Evolutionary conservation across 495 filamentous ascomycete genomes (phyloP), one percentile per base, ranked within the genome.

Genomic region (Bombardia bombarda): DNA sequence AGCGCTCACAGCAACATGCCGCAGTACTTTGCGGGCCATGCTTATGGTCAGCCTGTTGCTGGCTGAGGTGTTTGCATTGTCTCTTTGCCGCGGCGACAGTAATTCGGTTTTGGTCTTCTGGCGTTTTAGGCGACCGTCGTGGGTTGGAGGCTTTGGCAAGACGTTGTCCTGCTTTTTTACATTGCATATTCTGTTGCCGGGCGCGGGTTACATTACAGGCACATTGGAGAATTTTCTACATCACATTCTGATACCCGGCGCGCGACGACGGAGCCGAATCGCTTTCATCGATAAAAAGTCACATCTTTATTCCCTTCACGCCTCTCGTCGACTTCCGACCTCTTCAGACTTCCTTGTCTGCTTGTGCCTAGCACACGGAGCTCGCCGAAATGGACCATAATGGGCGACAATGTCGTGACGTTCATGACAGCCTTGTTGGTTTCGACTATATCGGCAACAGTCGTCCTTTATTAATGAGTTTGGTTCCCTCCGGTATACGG

Each of bases 31-130:
- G 75, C 75, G 56, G 66, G 71, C 36, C 72, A 72, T 37, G 67
- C 68, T 34, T 87, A 79, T 50, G 62, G 79, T 16, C 84, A 85
- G 61, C 68, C 85, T 18, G 79, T 83, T 18, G 75, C 74, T 49
- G 80, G 76, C 19, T 83, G 66, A 67, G 30, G 3, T 2, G 1
- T 18, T 17, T 14, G 1, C 16, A 17, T 7, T 17, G 25, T 6
- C n/a, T 2, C 18, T 16, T 30, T 7, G 9, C 25, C 40, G 38
- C 38, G 28, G 24, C 24, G 31, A 33, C 33, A 21, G n/a, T n/a
- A n/a, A n/a, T n/a, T n/a, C n/a, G n/a, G 33, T 33, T 36, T 30
- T 32, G 12, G 34, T 46, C 43, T 16, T 47, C 2, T n/a, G 21
- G 34, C 36, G 34, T 23, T 26, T 6, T 14, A n/a, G n/a, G n/a